Evolutionary conservation across 2,329 filamentous ascomycete species (phyloP), one percentile per base, ranked within the genome.

Genomic region (Amesomyces nigricolor): DNA sequence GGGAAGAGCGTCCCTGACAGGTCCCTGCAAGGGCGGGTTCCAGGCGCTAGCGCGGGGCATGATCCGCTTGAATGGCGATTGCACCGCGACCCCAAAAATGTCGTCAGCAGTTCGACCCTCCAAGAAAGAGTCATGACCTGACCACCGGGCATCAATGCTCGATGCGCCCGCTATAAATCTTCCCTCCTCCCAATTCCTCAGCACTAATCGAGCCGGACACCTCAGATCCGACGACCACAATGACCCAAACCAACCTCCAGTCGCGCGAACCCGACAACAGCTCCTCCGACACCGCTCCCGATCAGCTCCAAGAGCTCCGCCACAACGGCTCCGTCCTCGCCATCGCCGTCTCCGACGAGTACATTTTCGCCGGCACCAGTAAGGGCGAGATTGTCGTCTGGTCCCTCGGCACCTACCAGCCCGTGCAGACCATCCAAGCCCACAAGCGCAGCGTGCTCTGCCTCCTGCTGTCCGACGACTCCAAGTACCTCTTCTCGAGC

Each of bases 311-410:
- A 69, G 85, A 84, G 62, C 81, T 95, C 59, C 80, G 85, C 66
- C 88, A 92, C 68, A 80, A 85, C 66, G 88, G 84, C 70, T 90
- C 87, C 2, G 88, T 95, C 47, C 83, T 99, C 49, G 84, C 90
- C 8, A 80, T 99, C 54, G 89, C 86, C 4, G 83, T 96, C 22
- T 91, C 89, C 55, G 79, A 89, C 50, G 79, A 87, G 47, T 86
- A 85, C 67, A 87, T 99, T 52, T 99, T 90, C 70, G 91, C 92
- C 16, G 94, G 94, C 40, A 91, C 94, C 1, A 91, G 96, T 68
- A 88, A 90, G 60, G 94, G 94, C 58, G 90, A 96, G 73, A 95
- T 99, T 58, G 78, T 95, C 45, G 86, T 91, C 44, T 99, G 91
- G 88, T 91, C 88, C 3, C 80, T 99, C 44, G 85, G 87, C 62